phyloP scores from a whole-genome alignment of 2,329 filamentous ascomycete species.

The Sporothrix dimorphospora region DNA sequence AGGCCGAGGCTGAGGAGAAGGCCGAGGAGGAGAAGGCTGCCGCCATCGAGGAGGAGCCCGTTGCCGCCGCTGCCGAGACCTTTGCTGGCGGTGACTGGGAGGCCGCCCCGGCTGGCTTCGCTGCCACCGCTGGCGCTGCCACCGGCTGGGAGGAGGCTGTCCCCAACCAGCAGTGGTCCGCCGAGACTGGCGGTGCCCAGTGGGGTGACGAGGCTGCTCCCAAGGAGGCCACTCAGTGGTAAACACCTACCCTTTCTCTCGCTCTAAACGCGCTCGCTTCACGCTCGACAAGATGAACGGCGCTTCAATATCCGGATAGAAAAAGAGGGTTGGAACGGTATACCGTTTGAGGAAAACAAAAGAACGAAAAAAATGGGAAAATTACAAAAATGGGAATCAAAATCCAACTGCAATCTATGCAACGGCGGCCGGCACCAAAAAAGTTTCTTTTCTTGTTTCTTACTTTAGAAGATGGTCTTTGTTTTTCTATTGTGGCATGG shows the following conservation, averaged over 20 bases:
- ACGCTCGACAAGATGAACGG: background rate
- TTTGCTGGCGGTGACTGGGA: conserved; percentile 84
- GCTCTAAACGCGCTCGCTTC: background rate
- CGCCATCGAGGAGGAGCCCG: conserved; percentile 80
- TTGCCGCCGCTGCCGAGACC: conserved; percentile 76
- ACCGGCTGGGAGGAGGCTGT: conserved; percentile 63
- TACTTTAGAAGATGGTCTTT: conserved; percentile 19
- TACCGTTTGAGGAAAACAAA: conserved; percentile 8
- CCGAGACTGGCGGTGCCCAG: conserved; percentile 60
- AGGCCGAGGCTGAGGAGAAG: conserved; percentile 99
- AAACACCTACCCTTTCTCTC: conserved; percentile 37
- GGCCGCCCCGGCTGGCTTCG: conserved; percentile 71
- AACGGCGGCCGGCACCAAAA: conserved; percentile 27
- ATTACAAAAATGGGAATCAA: conserved; percentile 22
- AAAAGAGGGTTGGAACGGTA: background rate
- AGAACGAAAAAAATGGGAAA: conserved; percentile 28
- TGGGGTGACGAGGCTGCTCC: conserved; percentile 51
- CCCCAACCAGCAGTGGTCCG: conserved; percentile 70
- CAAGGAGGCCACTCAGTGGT: conserved; percentile 58
- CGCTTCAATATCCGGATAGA: background rate
- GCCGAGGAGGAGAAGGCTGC: conserved; percentile 89
- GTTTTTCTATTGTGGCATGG: conserved; percentile 26
- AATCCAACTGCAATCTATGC: conserved; percentile 22
- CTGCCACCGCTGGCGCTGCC: conserved; percentile 56
- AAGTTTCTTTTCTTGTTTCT: conserved; percentile 27